These are phyloP conservation scores for Akanthomyces muscarius DNA, from an alignment of 2,329 filamentous ascomycete species.

Conservation along the genomic window DNA sequence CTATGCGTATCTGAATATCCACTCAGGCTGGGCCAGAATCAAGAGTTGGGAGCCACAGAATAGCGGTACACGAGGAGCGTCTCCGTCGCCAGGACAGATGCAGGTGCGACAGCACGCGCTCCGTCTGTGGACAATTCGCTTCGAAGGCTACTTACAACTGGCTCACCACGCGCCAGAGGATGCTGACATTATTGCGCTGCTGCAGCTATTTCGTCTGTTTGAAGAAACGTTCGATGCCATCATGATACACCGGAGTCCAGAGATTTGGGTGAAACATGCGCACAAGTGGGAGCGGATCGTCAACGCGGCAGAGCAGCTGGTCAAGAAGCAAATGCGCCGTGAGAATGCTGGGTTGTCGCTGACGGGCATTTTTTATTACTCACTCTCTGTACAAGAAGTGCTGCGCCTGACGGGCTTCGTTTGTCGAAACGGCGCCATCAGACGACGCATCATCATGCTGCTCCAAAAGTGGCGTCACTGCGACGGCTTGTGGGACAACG, in stretches of 20 bases:
- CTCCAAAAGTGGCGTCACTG: constrained; percentile 1
- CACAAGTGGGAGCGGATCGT: constrained; percentile 13
- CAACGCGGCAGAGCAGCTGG: background rate
- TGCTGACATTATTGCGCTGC: background rate
- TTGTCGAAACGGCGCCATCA: constrained; percentile 3
- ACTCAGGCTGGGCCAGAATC: background rate
- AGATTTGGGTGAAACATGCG: constrained; percentile 8
- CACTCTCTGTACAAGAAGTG: constrained; percentile 7
- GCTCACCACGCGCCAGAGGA: background rate
- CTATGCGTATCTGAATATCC: constrained; percentile 13
- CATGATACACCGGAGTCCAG: constrained; percentile 12
- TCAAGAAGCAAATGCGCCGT: background rate
- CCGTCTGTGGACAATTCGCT: constrained; percentile 3
- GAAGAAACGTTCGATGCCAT: constrained; percentile 7
- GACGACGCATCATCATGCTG: constrained; percentile 3
- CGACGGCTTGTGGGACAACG: constrained; percentile 4
- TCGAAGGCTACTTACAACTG: background rate
- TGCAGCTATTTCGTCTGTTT: constrained; percentile 10
- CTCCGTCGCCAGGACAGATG: constrained; percentile 2
- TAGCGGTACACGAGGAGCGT: background rate
- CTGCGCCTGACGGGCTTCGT: constrained; percentile 12
- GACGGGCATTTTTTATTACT: background rate
- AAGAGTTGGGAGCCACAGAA: constrained; percentile 2
- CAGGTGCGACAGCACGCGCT: constrained; percentile 5
- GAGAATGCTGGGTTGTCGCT: background rate